A percentile compares a stretch with the other conserved stretches of the same genome.
Evolutionary conservation across 2,329 filamentous ascomycete species (phyloP).

Genomic region (Pestalotiopsis sp.): DNA sequence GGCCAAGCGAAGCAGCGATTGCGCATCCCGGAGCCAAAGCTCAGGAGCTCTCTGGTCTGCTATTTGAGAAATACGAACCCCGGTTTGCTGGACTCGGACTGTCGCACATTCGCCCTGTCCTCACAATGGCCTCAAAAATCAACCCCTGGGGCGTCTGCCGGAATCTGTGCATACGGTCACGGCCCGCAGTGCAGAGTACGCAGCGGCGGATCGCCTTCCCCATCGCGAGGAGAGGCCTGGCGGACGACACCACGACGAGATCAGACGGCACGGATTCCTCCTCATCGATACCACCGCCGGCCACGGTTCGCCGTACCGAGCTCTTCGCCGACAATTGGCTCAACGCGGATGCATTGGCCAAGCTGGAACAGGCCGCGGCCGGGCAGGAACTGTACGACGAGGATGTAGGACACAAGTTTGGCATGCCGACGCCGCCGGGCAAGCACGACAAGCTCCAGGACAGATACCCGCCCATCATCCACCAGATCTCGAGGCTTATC

Average conservation of each 20-base stretch:
- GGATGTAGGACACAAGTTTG: conserved; percentile 74
- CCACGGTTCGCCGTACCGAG: conserved; percentile 21
- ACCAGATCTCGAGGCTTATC: conserved; percentile 86
- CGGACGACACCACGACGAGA: conserved; percentile 21
- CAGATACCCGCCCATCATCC: conserved; percentile 82
- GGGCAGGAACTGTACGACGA: conserved; percentile 29
- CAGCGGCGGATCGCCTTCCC: conserved; percentile 17
- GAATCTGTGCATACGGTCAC: conserved; percentile 31
- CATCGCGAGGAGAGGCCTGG: conserved; percentile 24
- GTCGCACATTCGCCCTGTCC: background rate
- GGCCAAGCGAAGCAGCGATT: background rate
- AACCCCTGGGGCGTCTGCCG: conserved; percentile 31
- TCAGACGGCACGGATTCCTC: conserved; percentile 6
- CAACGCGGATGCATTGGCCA: conserved; percentile 28
- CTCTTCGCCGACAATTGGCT: conserved; percentile 31
- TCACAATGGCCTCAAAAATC: conserved; percentile 33
- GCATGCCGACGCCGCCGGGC: conserved; percentile 64
- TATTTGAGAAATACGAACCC: background rate
- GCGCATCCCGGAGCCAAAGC: background rate
- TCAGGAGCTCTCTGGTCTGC: conserved; percentile 7
- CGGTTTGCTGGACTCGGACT: background rate
- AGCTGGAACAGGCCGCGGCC: conserved; percentile 31
- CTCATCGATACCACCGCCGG: conserved; percentile 14
- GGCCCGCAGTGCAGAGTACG: conserved; percentile 18
- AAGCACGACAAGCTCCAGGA: conserved; percentile 66